phyloP scores from a whole-genome alignment of 1,284 basidiomycete genomes.

The Phylloporus gajari region DNA sequence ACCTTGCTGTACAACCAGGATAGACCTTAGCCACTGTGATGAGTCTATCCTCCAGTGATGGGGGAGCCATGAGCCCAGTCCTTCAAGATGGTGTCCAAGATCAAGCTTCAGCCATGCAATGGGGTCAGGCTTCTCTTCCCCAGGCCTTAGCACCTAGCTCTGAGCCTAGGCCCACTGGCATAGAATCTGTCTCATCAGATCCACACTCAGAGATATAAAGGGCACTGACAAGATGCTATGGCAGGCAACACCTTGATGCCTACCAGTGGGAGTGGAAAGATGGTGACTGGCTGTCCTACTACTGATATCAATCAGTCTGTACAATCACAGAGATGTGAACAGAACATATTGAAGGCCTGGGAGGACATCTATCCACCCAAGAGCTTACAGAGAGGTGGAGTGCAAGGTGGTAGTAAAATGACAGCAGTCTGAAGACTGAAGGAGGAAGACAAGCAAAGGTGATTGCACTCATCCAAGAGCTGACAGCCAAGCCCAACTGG shows the following conservation, averaged over 20 bases:
- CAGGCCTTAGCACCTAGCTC: no score
- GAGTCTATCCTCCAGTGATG: no score
- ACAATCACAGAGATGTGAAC: slow-evolving; percentile 27
- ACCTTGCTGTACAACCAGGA: no score
- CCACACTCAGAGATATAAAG: not conserved
- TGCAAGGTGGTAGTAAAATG: slow-evolving; percentile 25
- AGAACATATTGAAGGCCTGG: slow-evolving; percentile 21
- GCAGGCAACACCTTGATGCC: not conserved
- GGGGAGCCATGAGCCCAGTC: no score
- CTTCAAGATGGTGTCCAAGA: no score
- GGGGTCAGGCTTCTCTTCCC: no score
- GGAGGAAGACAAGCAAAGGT: slow-evolving; percentile 17
- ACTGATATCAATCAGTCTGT: slow-evolving; percentile 12
- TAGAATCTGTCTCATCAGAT: no score
- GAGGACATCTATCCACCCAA: slow-evolving; percentile 18
- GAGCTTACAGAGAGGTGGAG: slow-evolving; percentile 27
- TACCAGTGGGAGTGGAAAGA: slow-evolving; percentile 27
- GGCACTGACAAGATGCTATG: slow-evolving; percentile 8
- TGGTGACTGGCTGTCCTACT: slow-evolving; percentile 21
- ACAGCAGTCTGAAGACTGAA: slow-evolving; percentile 25
- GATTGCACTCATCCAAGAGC: slow-evolving; percentile 16
- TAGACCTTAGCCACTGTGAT: no score
- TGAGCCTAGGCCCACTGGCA: no score
- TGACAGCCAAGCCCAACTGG: slow-evolving; percentile 26
- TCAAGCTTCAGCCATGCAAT: no score